Evolutionary conservation across 2,329 filamentous ascomycete species (phyloP).

Genomic region (Penicillium sp.): DNA sequence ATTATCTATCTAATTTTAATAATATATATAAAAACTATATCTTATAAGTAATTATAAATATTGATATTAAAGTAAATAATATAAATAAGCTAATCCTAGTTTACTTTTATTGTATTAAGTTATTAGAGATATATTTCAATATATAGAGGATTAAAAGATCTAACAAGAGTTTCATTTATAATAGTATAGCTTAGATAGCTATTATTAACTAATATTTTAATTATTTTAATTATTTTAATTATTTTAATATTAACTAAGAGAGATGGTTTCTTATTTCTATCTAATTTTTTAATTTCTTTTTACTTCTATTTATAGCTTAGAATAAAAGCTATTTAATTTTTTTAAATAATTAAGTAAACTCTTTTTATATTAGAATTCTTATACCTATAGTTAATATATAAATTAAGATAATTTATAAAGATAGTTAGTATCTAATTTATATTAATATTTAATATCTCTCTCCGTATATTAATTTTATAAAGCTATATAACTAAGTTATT

Average conservation of each 20-base stretch:
- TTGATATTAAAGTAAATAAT: background rate
- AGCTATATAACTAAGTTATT: background rate
- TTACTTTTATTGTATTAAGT: background rate
- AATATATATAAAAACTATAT: background rate
- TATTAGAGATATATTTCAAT: background rate
- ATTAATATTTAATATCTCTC: background rate
- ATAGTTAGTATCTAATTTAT: background rate
- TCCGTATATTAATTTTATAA: background rate
- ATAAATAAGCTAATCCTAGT: background rate
- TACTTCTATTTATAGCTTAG: conserved; percentile 1
- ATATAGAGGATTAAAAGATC: background rate
- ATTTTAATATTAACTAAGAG: background rate
- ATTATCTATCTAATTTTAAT: background rate
- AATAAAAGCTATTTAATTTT: background rate
- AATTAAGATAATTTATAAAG: background rate
- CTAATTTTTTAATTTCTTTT: background rate
- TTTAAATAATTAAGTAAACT: background rate
- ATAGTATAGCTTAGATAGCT: background rate
- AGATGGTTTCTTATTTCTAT: background rate
- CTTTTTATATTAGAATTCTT: background rate
- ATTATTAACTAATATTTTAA: background rate
- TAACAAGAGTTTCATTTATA: background rate
- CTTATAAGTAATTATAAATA: too few relatives aligned
- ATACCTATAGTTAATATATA: background rate
- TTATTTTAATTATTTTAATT: too few relatives aligned